Percentiles rank a stretch among this genome's conserved stretches.
These are phyloP conservation scores for Cercis canadensis DNA, from an alignment of 306 rosid species.

Conservation along the genomic window DNA sequence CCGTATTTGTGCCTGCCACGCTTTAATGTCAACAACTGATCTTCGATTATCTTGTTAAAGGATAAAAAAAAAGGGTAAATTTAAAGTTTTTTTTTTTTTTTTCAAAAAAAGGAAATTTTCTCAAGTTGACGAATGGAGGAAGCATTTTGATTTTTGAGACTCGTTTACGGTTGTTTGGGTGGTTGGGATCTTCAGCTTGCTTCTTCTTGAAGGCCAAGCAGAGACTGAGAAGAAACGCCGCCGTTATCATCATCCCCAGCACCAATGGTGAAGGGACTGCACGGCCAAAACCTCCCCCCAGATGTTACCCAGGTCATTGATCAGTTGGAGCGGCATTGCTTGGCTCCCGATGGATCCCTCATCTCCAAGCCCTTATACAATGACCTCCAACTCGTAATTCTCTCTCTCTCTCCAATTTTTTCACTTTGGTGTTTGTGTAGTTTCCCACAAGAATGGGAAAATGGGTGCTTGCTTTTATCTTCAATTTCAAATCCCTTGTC, in stretches of 20 bases:
- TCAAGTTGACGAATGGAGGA: neutral
- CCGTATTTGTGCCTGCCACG: too few species aligned
- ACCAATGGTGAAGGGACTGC: constrained; percentile 76
- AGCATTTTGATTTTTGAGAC: neutral
- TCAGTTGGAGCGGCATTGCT: constrained; percentile 92
- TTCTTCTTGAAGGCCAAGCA: neutral
- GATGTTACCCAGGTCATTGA: constrained; percentile 80
- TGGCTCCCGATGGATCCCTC: constrained; percentile 91
- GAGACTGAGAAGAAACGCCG: constrained; percentile 30
- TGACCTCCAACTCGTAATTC: constrained; percentile 77
- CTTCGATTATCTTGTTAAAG: too few species aligned
- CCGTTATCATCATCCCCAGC: constrained; percentile 28
- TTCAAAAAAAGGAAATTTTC: neutral
- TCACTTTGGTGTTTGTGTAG: constrained; percentile 25
- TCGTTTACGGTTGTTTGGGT: neutral
- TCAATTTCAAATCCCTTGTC: too few species aligned
- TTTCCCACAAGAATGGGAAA: neutral
- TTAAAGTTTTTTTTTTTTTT: neutral
- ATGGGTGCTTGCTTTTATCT: neutral
- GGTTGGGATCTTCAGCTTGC: constrained; percentile 4
- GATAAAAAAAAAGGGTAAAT: too few species aligned
- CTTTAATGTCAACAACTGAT: too few species aligned
- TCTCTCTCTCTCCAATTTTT: constrained; percentile 30
- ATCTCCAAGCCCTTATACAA: constrained; percentile 76
- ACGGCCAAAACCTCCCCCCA: constrained; percentile 69